These are phyloP conservation scores for Pezicula neosporulosa DNA, from an alignment of 2,329 filamentous ascomycete genomes.

Conservation along the genomic window DNA sequence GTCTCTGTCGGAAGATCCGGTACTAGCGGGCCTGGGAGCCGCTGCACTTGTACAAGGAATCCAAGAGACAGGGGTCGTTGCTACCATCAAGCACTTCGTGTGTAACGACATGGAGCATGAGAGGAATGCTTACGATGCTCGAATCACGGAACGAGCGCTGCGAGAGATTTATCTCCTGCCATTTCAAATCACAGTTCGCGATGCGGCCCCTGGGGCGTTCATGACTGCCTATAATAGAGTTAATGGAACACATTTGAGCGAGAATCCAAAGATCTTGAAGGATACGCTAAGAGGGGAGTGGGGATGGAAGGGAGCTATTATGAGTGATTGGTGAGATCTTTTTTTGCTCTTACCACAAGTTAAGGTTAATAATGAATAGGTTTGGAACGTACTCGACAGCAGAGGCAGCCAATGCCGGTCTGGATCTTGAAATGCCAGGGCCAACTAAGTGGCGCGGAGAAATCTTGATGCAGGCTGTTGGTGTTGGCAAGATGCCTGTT, in stretches of 20 bases:
- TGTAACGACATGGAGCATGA: conserved; percentile 40
- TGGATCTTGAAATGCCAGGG: conserved; percentile 60
- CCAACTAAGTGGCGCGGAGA: conserved; percentile 31
- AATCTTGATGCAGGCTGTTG: conserved; percentile 19
- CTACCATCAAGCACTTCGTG: conserved; percentile 44
- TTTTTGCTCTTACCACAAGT: background rate
- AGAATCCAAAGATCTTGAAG: conserved; percentile 34
- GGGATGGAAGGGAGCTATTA: conserved; percentile 41
- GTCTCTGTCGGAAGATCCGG: conserved; percentile 43
- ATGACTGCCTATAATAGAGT: conserved; percentile 46
- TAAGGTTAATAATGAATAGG: conserved; percentile 13
- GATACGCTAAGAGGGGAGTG: conserved; percentile 40
- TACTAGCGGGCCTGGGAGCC: conserved; percentile 40
- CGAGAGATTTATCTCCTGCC: conserved; percentile 41
- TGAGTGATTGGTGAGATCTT: conserved; percentile 43
- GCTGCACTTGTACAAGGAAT: conserved; percentile 41
- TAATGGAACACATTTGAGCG: conserved; percentile 41
- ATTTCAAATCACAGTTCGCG: conserved; percentile 41
- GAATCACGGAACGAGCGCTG: conserved; percentile 34
- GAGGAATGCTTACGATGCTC: conserved; percentile 31
- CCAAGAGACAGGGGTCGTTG: conserved; percentile 37
- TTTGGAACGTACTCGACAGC: conserved; percentile 51
- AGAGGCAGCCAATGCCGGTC: conserved; percentile 45
- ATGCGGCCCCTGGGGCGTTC: conserved; percentile 38
- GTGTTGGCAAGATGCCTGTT: conserved; percentile 17